Evolutionary conservation across 768 basidiomycete genomes (phyloP).

Genomic region (Pleurotus citrinopileatus): DNA sequence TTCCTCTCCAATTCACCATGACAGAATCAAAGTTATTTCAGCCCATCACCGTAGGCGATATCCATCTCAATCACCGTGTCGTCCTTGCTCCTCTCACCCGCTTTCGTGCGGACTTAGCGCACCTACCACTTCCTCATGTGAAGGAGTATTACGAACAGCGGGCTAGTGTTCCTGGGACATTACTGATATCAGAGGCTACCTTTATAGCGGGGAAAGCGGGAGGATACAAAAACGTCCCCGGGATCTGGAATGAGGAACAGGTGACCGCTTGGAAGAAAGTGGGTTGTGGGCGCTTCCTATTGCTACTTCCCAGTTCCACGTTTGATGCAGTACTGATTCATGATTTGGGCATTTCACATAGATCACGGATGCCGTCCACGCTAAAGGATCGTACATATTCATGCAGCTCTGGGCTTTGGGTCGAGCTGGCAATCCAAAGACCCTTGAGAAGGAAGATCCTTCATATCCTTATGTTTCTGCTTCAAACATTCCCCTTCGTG

Average conservation of each 20-base stretch:
- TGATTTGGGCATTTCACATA: too few species aligned
- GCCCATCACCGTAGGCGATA: conserved; percentile 26
- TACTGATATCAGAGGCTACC: conserved; percentile 46
- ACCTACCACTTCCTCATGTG: conserved; percentile 27
- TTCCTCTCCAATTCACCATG: too few species aligned
- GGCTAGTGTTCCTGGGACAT: conserved; percentile 32
- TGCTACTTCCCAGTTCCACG: conserved; percentile 12
- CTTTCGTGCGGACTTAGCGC: conserved; percentile 18
- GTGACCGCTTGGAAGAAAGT: conserved; percentile 51
- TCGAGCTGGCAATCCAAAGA: conserved; percentile 21
- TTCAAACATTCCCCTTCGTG: conserved; percentile 19
- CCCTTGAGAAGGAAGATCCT: conserved; percentile 23
- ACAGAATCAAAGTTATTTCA: conserved; percentile 23
- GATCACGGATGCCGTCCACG: conserved; percentile 17
- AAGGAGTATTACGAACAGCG: conserved; percentile 36
- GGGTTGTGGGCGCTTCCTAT: conserved; percentile 6
- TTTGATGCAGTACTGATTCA: too few species aligned
- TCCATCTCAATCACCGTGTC: conserved; percentile 31
- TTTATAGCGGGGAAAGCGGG: conserved; percentile 29
- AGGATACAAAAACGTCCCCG: conserved; percentile 36
- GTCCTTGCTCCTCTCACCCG: conserved; percentile 36
- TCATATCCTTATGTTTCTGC: conserved; percentile 24
- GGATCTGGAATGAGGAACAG: conserved; percentile 50
- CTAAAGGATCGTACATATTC: conserved; percentile 31
- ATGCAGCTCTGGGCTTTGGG: conserved; percentile 52